Conservation (phyloP, 805 yeast species). For the Metschnikowia proteae region DNA sequence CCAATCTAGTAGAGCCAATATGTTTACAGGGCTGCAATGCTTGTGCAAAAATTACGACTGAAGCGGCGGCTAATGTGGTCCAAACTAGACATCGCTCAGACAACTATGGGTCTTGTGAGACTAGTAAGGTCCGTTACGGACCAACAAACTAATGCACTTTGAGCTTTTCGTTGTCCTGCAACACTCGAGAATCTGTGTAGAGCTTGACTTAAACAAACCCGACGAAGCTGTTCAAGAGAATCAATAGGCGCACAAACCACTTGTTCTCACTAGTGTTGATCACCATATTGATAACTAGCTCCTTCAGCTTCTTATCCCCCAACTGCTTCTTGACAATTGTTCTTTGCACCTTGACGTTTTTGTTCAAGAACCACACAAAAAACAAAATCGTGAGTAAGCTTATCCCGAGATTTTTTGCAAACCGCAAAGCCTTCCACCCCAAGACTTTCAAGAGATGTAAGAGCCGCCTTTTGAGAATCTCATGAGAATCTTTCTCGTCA, state of each 20-base stretch:
- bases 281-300: constrained; percentile 41
- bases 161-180: constrained; percentile 9
- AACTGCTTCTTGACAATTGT: constrained; percentile 36
- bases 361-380: constrained; percentile 41
- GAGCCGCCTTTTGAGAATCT: constrained; percentile 21
- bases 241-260: constrained; percentile 40
- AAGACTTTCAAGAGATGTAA: constrained; percentile 23
- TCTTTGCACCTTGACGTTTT: constrained; percentile 35
- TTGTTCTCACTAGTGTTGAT: constrained; percentile 41
- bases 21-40: not conserved
- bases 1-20: not conserved
- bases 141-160: not conserved
- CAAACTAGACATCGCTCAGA: not conserved
- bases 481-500: constrained; percentile 9
- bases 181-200: constrained; percentile 1
- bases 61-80: not conserved
- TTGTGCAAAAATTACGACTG: not conserved
- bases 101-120: not conserved
- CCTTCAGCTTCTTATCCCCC: constrained; percentile 25
- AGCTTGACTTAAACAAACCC: constrained; percentile 31
- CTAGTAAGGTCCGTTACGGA: not conserved
- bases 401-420: constrained; percentile 33
- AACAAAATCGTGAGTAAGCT: constrained; percentile 37
- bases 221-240: constrained; percentile 36
- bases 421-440: constrained; percentile 27